These are phyloP conservation scores for Globisporangium acanthophoron DNA, from an alignment of 352 stramenopile genomes.

Conservation along the genomic window DNA sequence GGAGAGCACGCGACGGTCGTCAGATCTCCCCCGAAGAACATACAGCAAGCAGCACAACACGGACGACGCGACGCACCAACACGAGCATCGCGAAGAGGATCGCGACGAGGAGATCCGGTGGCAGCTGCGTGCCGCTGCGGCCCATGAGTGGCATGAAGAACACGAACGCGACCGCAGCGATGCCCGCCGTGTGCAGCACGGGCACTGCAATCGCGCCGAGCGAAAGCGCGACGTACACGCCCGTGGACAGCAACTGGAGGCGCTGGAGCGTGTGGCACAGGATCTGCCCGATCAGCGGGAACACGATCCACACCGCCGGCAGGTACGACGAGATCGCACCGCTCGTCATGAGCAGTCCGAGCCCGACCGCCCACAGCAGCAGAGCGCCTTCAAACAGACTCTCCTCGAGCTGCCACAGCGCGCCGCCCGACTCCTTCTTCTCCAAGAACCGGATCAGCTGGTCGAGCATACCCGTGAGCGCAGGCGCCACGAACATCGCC, in stretches of 20 bases:
- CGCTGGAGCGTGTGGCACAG: conserved; percentile 32
- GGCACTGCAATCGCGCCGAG: conserved; percentile 44
- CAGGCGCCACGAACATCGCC: conserved; percentile 32
- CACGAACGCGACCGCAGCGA: conserved; percentile 49
- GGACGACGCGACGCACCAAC: conserved; percentile 21
- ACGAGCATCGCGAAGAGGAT: conserved; percentile 44
- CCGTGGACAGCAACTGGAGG: conserved; percentile 29
- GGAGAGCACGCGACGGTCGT: too few species aligned
- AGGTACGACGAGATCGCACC: conserved; percentile 59
- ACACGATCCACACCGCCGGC: conserved; percentile 55
- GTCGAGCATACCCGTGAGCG: conserved; percentile 53
- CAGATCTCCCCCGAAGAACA: too few species aligned
- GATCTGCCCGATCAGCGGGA: conserved; percentile 49
- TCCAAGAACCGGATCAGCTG: conserved; percentile 30
- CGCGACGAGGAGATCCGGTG: conserved; percentile 50
- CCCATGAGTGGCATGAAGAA: conserved; percentile 78
- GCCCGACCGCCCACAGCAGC: conserved; percentile 30
- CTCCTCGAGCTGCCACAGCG: conserved; percentile 49
- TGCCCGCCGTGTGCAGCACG: conserved; percentile 54
- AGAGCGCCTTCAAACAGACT: conserved; percentile 61
- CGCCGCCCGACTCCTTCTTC: conserved; percentile 16
- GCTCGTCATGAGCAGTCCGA: conserved; percentile 29
- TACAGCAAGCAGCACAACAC: not conserved
- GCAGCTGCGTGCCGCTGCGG: conserved; percentile 43
- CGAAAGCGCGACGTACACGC: conserved; percentile 42